These are phyloP conservation scores for Lipomyces kockii DNA, from an alignment of 805 yeast genomes.

Conservation along the genomic window DNA sequence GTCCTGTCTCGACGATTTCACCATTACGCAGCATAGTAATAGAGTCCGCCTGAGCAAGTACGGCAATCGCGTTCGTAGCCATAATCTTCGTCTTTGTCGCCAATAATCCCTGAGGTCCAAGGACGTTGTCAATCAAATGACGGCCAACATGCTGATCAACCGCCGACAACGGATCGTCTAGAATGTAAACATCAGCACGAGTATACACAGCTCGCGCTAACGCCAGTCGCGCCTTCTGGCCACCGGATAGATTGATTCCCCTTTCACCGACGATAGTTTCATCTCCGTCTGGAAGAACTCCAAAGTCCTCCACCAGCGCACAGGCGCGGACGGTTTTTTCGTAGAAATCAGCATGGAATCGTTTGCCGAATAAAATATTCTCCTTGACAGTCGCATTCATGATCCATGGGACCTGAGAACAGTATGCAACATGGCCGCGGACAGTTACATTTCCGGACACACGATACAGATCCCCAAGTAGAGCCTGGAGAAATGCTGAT, in stretches of 20 bases:
- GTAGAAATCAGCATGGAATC: constrained; percentile 78
- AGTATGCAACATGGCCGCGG: constrained; percentile 83
- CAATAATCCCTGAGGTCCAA: constrained; percentile 79
- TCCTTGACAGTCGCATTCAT: constrained; percentile 92
- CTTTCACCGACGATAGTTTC: constrained; percentile 93
- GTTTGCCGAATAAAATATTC: constrained; percentile 86
- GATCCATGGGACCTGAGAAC: constrained; percentile 94
- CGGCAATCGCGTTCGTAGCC: constrained; percentile 86
- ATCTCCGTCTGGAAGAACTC: constrained; percentile 84
- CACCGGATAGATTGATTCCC: constrained; percentile 94
- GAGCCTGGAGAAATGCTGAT: constrained; percentile 77
- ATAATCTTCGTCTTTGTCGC: constrained; percentile 73
- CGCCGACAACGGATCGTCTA: constrained; percentile 94
- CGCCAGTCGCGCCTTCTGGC: constrained; percentile 94
- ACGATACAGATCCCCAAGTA: constrained; percentile 81
- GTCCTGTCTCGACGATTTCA: constrained; percentile 47
- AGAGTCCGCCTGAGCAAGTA: constrained; percentile 71
- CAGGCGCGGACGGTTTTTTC: constrained; percentile 81
- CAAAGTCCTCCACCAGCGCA: constrained; percentile 78
- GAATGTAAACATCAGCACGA: constrained; percentile 84
- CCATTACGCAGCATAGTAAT: constrained; percentile 67
- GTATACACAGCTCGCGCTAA: constrained; percentile 95
- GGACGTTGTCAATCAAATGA: constrained; percentile 77
- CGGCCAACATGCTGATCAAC: constrained; percentile 96
- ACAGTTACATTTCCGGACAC: constrained; percentile 71